Base-by-base conservation (phyloP, 768 basidiomycete genomes). In the Calocybe cyanea region DNA sequence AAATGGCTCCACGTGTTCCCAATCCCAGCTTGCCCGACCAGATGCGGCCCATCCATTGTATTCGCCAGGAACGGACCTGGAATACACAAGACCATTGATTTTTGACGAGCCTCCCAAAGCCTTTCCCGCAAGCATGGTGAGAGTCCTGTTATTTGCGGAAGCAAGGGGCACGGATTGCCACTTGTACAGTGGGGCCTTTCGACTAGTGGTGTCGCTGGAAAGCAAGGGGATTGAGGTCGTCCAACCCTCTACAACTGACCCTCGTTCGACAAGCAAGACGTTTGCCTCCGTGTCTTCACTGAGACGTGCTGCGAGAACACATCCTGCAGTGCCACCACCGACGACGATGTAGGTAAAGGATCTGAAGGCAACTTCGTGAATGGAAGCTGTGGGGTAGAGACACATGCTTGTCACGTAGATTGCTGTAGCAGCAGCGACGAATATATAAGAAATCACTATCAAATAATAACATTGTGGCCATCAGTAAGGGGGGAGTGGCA, bases 311-410 rank as follows among this genome's bases (percentile, higher is more conserved):
- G 70, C 70, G 4, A 73, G 52, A 9, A 64, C 66, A 35, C 67
- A 69, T 17, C 70, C 70, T 9, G 68, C 67, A 0, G 70, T 69
- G 14, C 69, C 70, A 20, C 70, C 70, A 10, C 40, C 46, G 7
- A 47, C 39, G 3, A 41, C 33, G 23, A 47, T 35, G 13, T 47
- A 47, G 24, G 30, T 32, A 18, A 31, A 39, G 20, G 20, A 5
- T 7, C 32, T 15, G 4, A 15, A 31, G 28, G 41, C 30, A 31
- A 41, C 30, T 7, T 41, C 41, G 2, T 32, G 30, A 4, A 41
- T 41, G 9, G 41, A 41, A 13, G 5, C 20, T 14, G 31, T 32
- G 24, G 41, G 41, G 30, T 32, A 41, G 17, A 31, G 32, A 19
- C 30, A 41, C 30, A 41, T 28, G 25, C 25, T 28, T 28, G n/a